Conservation (phyloP, 495 filamentous ascomycete genomes). For the Aspergillus kassunensis region DNA sequence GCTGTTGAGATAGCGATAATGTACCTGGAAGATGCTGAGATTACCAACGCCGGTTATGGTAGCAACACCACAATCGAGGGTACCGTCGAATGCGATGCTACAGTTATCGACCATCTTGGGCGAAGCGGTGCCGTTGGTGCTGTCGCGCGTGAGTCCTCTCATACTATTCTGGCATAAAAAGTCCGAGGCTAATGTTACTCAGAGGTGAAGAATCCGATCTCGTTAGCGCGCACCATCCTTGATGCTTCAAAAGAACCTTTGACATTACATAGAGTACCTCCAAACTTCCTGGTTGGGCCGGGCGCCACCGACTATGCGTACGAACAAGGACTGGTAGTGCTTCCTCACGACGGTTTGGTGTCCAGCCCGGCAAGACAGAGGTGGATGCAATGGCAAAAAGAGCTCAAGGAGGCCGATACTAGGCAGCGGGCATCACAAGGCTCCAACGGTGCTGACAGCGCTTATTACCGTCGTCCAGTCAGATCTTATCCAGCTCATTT, state of each 20-base stretch:
- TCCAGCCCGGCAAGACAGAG: constrained; percentile 70
- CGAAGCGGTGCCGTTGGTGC: constrained; percentile 92
- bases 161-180: background rate
- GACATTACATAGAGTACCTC: constrained; percentile 81
- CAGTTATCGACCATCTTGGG: constrained; percentile 83
- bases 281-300: constrained; percentile 81
- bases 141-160: constrained; percentile 64
- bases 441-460: constrained; percentile 17
- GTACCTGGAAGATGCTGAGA: constrained; percentile 83
- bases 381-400: constrained; percentile 70
- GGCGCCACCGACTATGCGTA: constrained; percentile 84
- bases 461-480: constrained; percentile 18
- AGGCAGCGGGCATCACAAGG: constrained; percentile 10
- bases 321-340: constrained; percentile 63
- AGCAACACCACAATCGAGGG: constrained; percentile 93
- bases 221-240: constrained; percentile 75
- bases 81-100: constrained; percentile 89
- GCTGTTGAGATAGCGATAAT: constrained; percentile 91
- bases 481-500: constrained; percentile 14
- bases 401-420: constrained; percentile 56
- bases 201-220: constrained; percentile 93
- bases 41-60: constrained; percentile 94
- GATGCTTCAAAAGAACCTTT: constrained; percentile 67
- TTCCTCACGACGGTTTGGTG: constrained; percentile 68
- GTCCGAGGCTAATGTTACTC: background rate